Evolutionary conservation across 192 early-diverging fungal species (phyloP).

Genomic region (Martensiomyces pterosporus): DNA sequence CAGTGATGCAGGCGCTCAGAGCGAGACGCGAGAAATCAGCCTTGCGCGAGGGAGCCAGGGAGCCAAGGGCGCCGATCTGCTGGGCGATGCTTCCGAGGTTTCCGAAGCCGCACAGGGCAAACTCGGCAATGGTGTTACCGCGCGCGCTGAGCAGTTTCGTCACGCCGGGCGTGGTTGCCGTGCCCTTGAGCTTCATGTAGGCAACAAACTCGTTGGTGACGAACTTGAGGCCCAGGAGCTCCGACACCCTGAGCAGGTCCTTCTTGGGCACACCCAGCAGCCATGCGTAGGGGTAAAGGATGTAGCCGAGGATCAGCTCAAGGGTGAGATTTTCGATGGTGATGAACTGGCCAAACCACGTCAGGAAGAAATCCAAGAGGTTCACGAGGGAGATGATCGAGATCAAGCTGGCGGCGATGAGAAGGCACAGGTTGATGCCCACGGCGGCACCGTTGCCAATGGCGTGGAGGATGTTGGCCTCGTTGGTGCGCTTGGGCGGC

Average conservation of each 20-base stretch:
- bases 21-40: constrained; percentile 69
- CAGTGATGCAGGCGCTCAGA: constrained; percentile 74
- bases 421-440: constrained; percentile 70
- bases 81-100: constrained; percentile 82
- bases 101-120: constrained; percentile 85
- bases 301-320: constrained; percentile 67
- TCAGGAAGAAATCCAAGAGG: constrained; percentile 64
- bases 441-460: constrained; percentile 77
- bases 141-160: constrained; percentile 46
- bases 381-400: constrained; percentile 69
- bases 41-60: constrained; percentile 67
- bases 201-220: constrained; percentile 89
- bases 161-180: constrained; percentile 8
- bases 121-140: constrained; percentile 55
- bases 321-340: constrained; percentile 58
- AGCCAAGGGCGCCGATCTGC: constrained; percentile 71
- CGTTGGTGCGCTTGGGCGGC: constrained; percentile 57
- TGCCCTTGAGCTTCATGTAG: constrained; percentile 51
- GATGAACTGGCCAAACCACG: constrained; percentile 67
- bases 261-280: constrained; percentile 60
- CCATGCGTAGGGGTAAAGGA: constrained; percentile 74
- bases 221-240: constrained; percentile 71
- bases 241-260: constrained; percentile 56
- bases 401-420: constrained; percentile 74
- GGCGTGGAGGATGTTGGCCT: constrained; percentile 75